phyloP scores from a whole-genome alignment of 805 yeast genomes.

The Ogataea chonburiensis region DNA sequence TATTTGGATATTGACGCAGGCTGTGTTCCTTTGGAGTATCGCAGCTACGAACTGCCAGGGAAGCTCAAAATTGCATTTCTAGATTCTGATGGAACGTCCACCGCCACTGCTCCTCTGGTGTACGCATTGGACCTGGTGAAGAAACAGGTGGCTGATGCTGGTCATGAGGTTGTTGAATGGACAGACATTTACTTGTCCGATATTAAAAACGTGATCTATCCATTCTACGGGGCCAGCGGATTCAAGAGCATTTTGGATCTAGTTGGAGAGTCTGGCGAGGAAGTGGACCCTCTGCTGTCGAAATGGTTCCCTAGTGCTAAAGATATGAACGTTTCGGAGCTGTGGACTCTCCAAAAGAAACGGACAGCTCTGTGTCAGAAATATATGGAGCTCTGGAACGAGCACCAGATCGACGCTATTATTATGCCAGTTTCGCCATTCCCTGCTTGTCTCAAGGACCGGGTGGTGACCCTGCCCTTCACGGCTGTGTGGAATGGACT shows the following conservation, averaged over 20 bases:
- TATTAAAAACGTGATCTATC: slow-evolving; percentile 38
- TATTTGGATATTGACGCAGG: slow-evolving; percentile 37
- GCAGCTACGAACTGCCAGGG: slow-evolving; percentile 7
- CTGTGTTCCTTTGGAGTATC: slow-evolving; percentile 11
- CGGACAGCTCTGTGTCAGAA: slow-evolving; percentile 36
- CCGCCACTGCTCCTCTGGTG: slow-evolving; percentile 49
- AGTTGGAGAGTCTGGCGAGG: slow-evolving; percentile 42
- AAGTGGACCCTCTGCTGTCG: slow-evolving; percentile 29
- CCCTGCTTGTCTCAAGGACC: slow-evolving; percentile 35
- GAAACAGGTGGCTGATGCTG: slow-evolving; percentile 37
- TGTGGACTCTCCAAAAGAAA: slow-evolving; percentile 43
- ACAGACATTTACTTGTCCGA: slow-evolving; percentile 43
- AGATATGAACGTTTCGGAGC: slow-evolving; percentile 34
- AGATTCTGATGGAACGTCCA: slow-evolving; percentile 42
- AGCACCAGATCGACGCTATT: slow-evolving; percentile 45
- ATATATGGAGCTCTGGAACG: slow-evolving; percentile 39
- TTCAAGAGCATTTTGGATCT: slow-evolving; percentile 31
- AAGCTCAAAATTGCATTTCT: slow-evolving; percentile 43
- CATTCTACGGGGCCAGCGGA: slow-evolving; percentile 47
- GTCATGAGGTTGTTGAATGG: slow-evolving; percentile 55
- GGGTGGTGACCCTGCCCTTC: slow-evolving; percentile 49
- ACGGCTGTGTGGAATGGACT: slow-evolving; percentile 40
- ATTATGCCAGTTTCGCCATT: slow-evolving; percentile 48
- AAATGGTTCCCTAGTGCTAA: slow-evolving; percentile 35
- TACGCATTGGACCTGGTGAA: slow-evolving; percentile 42